Percentiles rank a stretch among this genome's conserved stretches.
Evolutionary conservation across 176 grass and related monocot species (phyloP).

Genomic region (Triticum urartu): DNA sequence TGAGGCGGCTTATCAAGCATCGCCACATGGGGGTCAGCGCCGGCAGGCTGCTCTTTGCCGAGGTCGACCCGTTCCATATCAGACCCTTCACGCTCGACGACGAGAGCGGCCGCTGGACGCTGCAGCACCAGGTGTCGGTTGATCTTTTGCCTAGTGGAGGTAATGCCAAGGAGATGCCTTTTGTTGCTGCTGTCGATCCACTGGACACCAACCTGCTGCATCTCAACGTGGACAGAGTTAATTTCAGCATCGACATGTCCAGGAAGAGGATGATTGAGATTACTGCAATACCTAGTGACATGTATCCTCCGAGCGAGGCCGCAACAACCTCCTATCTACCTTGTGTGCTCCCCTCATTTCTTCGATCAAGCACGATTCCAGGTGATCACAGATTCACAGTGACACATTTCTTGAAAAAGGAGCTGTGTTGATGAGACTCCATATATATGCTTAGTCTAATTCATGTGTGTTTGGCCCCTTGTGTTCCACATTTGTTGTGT

Average conservation of each 20-base stretch:
- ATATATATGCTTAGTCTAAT: too few relatives aligned
- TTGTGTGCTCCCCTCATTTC: neutral
- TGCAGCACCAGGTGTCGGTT: neutral
- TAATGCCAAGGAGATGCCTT: neutral
- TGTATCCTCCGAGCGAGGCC: neutral
- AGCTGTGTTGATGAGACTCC: too few relatives aligned
- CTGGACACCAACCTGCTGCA: neutral
- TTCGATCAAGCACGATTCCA: neutral
- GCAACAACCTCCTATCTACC: neutral
- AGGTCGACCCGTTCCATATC: neutral
- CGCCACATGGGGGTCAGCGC: neutral
- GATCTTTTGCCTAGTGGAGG: neutral
- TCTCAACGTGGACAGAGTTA: neutral
- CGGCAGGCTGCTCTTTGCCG: neutral
- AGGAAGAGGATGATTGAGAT: neutral
- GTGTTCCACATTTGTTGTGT: too few relatives aligned
- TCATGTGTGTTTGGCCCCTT: too few relatives aligned
- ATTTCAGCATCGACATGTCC: slow-evolving; percentile 1
- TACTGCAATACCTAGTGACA: neutral
- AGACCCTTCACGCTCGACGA: neutral
- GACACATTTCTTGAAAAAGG: neutral
- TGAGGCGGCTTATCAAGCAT: neutral
- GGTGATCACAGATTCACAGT: neutral
- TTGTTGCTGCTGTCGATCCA: neutral
- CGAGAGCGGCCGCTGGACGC: neutral